Percentiles rank a stretch among this genome's conserved stretches.
These are phyloP conservation scores for Triticum monococcum DNA, from an alignment of 176 grass and related monocot species.

Conservation along the genomic window DNA sequence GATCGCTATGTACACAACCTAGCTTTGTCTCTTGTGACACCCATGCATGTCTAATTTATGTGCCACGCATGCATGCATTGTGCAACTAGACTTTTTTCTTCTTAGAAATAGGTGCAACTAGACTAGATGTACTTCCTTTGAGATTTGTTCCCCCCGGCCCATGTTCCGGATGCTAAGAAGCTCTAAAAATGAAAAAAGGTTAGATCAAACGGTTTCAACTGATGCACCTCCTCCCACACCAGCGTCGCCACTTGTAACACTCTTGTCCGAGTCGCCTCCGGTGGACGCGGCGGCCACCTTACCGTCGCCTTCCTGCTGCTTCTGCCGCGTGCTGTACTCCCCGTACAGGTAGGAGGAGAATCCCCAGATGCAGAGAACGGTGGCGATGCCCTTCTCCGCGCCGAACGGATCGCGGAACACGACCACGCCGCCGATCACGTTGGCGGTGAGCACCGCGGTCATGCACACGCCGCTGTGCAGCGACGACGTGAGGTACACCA, in stretches of 20 bases:
- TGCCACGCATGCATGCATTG: constrained; percentile 45
- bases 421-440: constrained; percentile 80
- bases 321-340: constrained; percentile 51
- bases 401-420: constrained; percentile 68
- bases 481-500: constrained; percentile 88
- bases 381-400: constrained; percentile 67
- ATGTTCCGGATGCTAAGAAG: constrained; percentile 7
- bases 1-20: constrained; percentile 29
- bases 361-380: constrained; percentile 80
- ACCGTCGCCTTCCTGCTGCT: constrained; percentile 28
- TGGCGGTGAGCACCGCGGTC: constrained; percentile 74
- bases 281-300: constrained; percentile 41
- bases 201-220: constrained; percentile 39
- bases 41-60: constrained; percentile 33
- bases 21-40: constrained; percentile 25
- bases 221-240: not conserved
- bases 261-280: constrained; percentile 26
- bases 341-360: constrained; percentile 89
- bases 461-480: constrained; percentile 96
- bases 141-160: not conserved
- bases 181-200: not conserved
- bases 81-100: not conserved
- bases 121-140: constrained; percentile 8
- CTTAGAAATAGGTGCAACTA: not conserved
- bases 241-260: constrained; percentile 9